phyloP scores from a whole-genome alignment of 139 green algal genomes.

The Micractinium sp. region DNA sequence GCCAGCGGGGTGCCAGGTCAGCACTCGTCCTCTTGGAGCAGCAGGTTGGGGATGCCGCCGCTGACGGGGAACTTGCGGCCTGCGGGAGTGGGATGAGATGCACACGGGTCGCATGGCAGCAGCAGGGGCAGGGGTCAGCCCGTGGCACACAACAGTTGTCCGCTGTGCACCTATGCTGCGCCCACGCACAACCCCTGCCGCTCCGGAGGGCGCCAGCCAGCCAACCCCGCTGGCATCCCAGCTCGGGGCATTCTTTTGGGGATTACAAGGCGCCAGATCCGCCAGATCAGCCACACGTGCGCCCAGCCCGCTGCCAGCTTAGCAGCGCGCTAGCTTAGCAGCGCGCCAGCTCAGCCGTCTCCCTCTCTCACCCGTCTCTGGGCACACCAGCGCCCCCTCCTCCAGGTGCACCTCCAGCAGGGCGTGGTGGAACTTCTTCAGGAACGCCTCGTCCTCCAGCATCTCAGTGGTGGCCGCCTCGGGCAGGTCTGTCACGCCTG shows the following conservation, averaged over 20 bases:
- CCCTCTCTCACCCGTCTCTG: slow-evolving; percentile 63
- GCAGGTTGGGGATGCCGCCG: slow-evolving; percentile 91
- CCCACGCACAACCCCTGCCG: too few relatives aligned
- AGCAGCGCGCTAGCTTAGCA: neutral
- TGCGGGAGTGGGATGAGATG: neutral
- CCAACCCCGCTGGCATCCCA: too few relatives aligned
- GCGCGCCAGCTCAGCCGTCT: too few relatives aligned
- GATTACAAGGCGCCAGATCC: too few relatives aligned
- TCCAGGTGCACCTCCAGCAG: slow-evolving; percentile 83
- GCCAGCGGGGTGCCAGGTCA: too few relatives aligned
- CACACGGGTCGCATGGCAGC: neutral
- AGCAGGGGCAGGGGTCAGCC: neutral
- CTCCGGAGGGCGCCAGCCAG: too few relatives aligned
- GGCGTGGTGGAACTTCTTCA: slow-evolving; percentile 82
- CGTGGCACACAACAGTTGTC: too few relatives aligned
- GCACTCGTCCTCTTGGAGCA: slow-evolving; percentile 89
- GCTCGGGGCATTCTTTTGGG: too few relatives aligned
- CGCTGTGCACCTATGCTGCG: too few relatives aligned
- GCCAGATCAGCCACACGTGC: too few relatives aligned
- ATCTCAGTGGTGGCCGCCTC: slow-evolving; percentile 60
- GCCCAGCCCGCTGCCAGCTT: too few relatives aligned
- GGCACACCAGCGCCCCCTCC: slow-evolving; percentile 79
- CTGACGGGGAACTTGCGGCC: slow-evolving; percentile 81
- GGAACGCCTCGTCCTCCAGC: slow-evolving; percentile 79
- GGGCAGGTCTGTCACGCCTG: slow-evolving; percentile 66